Percentiles rank a stretch among this genome's conserved stretches.
Conservation (phyloP, 306 rosid species). For the Alnus glutinosa region DNA sequence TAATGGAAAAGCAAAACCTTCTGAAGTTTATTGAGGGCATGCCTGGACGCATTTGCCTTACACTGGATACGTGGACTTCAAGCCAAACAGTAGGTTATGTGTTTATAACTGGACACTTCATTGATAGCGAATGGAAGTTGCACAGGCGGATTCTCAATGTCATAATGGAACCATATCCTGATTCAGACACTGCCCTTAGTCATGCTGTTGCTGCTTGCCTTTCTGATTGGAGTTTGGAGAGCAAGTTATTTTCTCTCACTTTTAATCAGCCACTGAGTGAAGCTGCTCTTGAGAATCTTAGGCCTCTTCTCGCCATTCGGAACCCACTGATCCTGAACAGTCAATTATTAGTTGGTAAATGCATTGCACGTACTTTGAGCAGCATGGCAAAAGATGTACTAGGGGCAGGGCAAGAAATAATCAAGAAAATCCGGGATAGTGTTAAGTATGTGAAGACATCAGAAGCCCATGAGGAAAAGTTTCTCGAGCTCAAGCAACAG, state of each 20-base stretch:
- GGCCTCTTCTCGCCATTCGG: conserved; percentile 71
- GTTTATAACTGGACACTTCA: conserved; percentile 82
- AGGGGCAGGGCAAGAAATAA: conserved; percentile 41
- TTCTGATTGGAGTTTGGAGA: conserved; percentile 83
- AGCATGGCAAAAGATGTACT: conserved; percentile 68
- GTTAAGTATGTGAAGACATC: conserved; percentile 91
- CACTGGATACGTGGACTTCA: conserved; percentile 84
- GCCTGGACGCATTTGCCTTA: conserved; percentile 85
- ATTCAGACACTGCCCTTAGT: conserved; percentile 69
- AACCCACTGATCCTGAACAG: conserved; percentile 85
- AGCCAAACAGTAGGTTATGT: conserved; percentile 83
- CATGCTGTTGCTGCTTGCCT: conserved; percentile 92
- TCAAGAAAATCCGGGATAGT: conserved; percentile 70
- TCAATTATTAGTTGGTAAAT: conserved; percentile 71
- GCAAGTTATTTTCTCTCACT: conserved; percentile 78
- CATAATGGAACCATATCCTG: conserved; percentile 91
- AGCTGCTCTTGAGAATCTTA: conserved; percentile 61
- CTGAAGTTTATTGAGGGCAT: conserved; percentile 63
- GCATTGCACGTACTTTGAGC: conserved; percentile 78
- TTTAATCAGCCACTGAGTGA: conserved; percentile 48
- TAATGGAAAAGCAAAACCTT: conserved; percentile 69
- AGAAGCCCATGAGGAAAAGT: conserved; percentile 80
- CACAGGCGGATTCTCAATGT: conserved; percentile 86
- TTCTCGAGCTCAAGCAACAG: conserved; percentile 72
- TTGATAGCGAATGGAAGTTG: conserved; percentile 87